Conservation (phyloP, 768 basidiomycete genomes). For the Collybia mongolica region DNA sequence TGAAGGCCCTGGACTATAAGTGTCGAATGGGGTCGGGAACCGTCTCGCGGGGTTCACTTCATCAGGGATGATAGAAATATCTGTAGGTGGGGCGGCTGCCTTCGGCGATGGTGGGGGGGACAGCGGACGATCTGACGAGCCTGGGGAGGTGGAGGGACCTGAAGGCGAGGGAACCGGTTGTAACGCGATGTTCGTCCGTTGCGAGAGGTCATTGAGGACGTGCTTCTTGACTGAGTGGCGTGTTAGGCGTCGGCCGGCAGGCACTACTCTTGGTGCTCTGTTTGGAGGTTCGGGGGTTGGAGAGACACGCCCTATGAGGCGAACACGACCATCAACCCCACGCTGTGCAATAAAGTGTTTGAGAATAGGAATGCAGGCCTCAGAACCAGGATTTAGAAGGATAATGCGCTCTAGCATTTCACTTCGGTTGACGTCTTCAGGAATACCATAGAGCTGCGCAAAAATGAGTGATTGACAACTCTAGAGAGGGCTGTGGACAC, state of each 20-base stretch:
- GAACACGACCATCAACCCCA: not conserved
- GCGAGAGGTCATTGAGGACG: not conserved
- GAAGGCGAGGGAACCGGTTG: too few relatives aligned
- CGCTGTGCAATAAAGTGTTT: not conserved
- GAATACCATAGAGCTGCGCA: not conserved
- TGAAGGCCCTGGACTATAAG: conserved; percentile 2
- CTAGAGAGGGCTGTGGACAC: not conserved
- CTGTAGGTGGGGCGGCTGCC: not conserved
- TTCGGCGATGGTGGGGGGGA: not conserved
- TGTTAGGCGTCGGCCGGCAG: not conserved
- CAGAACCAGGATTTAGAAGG: not conserved
- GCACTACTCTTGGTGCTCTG: not conserved
- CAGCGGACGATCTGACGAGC: too few relatives aligned
- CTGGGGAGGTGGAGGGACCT: too few relatives aligned
- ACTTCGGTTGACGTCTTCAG: not conserved
- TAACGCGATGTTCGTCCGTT: too few relatives aligned
- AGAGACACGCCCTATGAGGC: not conserved
- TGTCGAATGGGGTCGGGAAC: conserved; percentile 1
- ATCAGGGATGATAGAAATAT: not conserved
- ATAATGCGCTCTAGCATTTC: conserved; percentile 2
- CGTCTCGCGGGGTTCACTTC: not conserved
- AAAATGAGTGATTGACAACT: not conserved
- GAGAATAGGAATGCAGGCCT: not conserved
- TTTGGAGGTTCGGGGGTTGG: not conserved
- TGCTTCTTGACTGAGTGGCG: not conserved